Evolutionary conservation across 805 yeast species (phyloP).

Genomic region (Wickerhamiella slavikovae): DNA sequence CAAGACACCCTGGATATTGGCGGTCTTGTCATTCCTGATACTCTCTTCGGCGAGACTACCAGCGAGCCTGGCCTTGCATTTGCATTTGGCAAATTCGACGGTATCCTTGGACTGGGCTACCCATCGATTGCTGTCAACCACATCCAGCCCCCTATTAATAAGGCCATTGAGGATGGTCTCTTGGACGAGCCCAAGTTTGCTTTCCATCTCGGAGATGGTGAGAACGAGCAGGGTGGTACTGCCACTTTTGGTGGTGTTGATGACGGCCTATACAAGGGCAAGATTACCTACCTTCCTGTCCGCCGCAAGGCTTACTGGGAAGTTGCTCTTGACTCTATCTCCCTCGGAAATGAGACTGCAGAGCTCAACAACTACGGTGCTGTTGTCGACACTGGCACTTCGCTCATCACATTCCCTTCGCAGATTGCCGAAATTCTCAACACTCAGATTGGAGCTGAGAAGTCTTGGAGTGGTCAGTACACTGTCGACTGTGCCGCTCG

Average conservation of each 20-base stretch:
- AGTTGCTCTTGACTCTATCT: conserved; percentile 77
- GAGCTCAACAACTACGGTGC: conserved; percentile 72
- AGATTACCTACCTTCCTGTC: conserved; percentile 88
- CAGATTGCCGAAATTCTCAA: conserved; percentile 90
- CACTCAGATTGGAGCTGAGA: conserved; percentile 90
- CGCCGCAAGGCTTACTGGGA: conserved; percentile 99
- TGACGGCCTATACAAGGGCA: conserved; percentile 51
- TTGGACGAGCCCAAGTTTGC: conserved; percentile 74
- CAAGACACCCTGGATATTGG: conserved; percentile 70
- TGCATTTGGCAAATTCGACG: conserved; percentile 97
- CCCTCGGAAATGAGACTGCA: conserved; percentile 84
- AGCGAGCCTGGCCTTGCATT: conserved; percentile 94
- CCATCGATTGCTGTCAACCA: conserved; percentile 75
- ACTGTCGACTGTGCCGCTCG: conserved; percentile 75
- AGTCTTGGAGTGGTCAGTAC: conserved; percentile 96
- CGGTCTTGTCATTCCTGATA: conserved; percentile 63
- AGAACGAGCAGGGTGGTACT: conserved; percentile 57
- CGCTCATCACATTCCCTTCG: conserved; percentile 84
- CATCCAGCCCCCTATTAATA: conserved; percentile 85
- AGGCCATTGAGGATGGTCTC: conserved; percentile 63
- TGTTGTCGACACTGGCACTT: conserved; percentile 97
- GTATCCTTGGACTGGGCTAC: conserved; percentile 88
- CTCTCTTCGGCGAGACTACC: conserved; percentile 94
- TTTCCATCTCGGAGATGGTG: conserved; percentile 69
- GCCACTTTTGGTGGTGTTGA: conserved; percentile 94